phyloP scores from a whole-genome alignment of 352 stramenopile genomes.

The Globisporangium radiosum region DNA sequence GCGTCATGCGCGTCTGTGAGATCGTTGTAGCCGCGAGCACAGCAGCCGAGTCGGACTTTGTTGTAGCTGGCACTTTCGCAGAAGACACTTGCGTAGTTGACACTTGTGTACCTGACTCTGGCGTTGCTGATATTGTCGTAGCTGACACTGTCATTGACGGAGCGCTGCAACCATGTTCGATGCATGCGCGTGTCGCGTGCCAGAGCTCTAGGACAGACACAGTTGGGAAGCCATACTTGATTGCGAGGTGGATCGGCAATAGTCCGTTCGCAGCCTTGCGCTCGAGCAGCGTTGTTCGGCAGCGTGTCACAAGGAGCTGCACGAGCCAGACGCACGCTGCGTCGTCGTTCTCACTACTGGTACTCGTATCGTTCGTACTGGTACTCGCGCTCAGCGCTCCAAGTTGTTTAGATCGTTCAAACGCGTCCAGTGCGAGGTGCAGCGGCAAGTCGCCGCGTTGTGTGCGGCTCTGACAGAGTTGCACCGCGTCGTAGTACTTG shows the following conservation, averaged over 20 bases:
- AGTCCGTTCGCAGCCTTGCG: constrained; percentile 20
- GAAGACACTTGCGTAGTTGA: too few species aligned
- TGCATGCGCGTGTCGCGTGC: constrained; percentile 5
- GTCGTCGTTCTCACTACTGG: not conserved
- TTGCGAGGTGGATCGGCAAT: constrained; percentile 33
- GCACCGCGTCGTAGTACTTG: constrained; percentile 17
- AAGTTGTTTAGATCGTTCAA: constrained; percentile 17
- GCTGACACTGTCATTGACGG: too few species aligned
- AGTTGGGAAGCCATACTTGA: constrained; percentile 33
- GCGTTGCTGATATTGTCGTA: too few species aligned
- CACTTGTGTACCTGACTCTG: too few species aligned
- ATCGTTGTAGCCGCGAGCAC: constrained; percentile 25
- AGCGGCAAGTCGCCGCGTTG: constrained; percentile 42
- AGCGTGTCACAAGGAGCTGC: constrained; percentile 13
- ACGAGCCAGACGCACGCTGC: constrained; percentile 25
- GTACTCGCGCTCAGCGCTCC: too few species aligned
- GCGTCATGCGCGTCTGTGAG: constrained; percentile 26
- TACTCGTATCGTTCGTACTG: not conserved
- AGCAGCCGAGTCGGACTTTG: not conserved
- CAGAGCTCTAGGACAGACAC: constrained; percentile 16
- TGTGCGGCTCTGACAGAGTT: constrained; percentile 26
- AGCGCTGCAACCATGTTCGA: not conserved
- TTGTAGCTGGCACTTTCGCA: too few species aligned
- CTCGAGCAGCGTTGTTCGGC: constrained; percentile 15
- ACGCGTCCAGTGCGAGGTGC: constrained; percentile 43